Conservation (phyloP, 352 stramenopile species). For the Phytophthora meadii region DNA sequence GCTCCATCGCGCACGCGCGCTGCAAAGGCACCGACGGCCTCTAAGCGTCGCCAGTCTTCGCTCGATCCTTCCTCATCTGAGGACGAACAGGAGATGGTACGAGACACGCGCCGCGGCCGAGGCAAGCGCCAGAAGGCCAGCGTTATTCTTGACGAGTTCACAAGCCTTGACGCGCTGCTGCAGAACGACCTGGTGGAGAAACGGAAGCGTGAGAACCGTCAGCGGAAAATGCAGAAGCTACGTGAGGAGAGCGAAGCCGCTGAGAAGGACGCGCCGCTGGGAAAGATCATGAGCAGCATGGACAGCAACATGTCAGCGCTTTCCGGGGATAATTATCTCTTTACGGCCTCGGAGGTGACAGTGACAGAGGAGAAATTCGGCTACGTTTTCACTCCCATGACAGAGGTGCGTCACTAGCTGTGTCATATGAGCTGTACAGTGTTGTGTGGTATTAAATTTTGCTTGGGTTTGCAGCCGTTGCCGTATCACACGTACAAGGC, state of each 20-base stretch:
- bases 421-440: too few species aligned
- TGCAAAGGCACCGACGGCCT: constrained; percentile 13
- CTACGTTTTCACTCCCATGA: constrained; percentile 85
- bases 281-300: constrained; percentile 76
- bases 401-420: constrained; percentile 37
- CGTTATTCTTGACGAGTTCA: constrained; percentile 68
- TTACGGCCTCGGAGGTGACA: constrained; percentile 45
- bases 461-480: constrained; percentile 45
- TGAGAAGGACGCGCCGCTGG: constrained; percentile 41
- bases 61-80: constrained; percentile 31
- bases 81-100: constrained; percentile 53
- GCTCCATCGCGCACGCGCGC: constrained; percentile 9
- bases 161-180: constrained; percentile 80
- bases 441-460: constrained; percentile 1
- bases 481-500: constrained; percentile 65
- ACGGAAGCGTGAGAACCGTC: constrained; percentile 62
- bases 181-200: constrained; percentile 64
- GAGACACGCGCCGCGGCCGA: constrained; percentile 48
- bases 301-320: constrained; percentile 76
- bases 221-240: constrained; percentile 63
- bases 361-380: constrained; percentile 76
- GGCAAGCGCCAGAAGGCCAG: constrained; percentile 41
- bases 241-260: constrained; percentile 55
- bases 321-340: constrained; percentile 66
- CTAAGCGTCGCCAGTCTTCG: constrained; percentile 17